phyloP scores from a whole-genome alignment of 2,329 filamentous ascomycete genomes.

The Macrophomina tecta region DNA sequence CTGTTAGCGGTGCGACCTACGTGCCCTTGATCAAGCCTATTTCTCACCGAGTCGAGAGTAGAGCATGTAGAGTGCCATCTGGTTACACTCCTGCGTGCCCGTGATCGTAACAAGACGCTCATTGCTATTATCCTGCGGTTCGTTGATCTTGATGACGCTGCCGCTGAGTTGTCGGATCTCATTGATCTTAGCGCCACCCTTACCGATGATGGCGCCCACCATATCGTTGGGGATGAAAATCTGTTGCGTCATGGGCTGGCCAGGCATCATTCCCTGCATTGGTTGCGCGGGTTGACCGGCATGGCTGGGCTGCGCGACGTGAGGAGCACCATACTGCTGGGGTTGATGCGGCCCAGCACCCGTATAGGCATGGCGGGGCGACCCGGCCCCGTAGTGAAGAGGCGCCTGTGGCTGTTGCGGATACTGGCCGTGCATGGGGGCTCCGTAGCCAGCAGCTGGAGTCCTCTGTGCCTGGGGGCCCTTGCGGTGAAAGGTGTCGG shows the following conservation, averaged over 20 bases:
- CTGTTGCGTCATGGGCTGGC: slow-evolving; percentile 91
- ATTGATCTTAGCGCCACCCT: slow-evolving; percentile 98
- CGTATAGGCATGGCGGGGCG: slow-evolving; percentile 76
- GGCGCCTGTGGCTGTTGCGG: slow-evolving; percentile 62
- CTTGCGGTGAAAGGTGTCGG: slow-evolving; percentile 69
- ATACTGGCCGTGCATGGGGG: slow-evolving; percentile 74
- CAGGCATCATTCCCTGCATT: slow-evolving; percentile 72
- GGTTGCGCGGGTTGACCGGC: slow-evolving; percentile 76
- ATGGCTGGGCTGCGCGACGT: slow-evolving; percentile 58
- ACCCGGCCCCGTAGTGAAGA: slow-evolving; percentile 77
- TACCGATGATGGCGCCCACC: slow-evolving; percentile 98
- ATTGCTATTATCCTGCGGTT: slow-evolving; percentile 98
- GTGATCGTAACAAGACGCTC: slow-evolving; percentile 97
- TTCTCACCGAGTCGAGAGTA: slow-evolving; percentile 89
- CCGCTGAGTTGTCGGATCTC: slow-evolving; percentile 96
- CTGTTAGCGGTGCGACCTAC: slow-evolving; percentile 8
- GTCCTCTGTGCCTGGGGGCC: slow-evolving; percentile 69
- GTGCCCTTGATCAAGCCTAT: neutral
- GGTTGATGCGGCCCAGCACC: slow-evolving; percentile 81
- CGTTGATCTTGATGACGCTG: slow-evolving; percentile 99
- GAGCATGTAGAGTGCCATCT: slow-evolving; percentile 99
- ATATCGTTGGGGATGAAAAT: slow-evolving; percentile 99
- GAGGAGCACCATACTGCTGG: slow-evolving; percentile 67
- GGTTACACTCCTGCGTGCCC: slow-evolving; percentile 96
- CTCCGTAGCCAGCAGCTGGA: slow-evolving; percentile 67